Conservation (phyloP, 305 asterid species). For the Solanum hybrid region DNA sequence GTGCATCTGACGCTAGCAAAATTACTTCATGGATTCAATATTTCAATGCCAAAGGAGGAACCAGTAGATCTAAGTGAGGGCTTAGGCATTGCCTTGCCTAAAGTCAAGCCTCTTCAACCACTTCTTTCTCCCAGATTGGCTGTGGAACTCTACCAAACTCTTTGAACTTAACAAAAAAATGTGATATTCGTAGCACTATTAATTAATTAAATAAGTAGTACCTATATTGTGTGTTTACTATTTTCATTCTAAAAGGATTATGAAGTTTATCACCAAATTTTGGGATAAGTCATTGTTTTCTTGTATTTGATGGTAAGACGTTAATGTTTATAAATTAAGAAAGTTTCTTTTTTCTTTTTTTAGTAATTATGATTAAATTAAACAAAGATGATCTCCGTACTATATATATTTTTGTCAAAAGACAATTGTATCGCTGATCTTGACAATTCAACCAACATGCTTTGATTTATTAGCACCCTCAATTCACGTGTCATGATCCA, state of each 20-base stretch:
- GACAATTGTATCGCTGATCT: background rate
- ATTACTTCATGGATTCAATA: conserved; percentile 47
- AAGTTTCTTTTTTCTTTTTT: too few relatives aligned
- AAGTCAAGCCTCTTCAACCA: conserved; percentile 33
- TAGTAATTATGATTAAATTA: background rate
- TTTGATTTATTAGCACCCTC: background rate
- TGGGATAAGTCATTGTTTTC: background rate
- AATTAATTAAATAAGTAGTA: background rate
- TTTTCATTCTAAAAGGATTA: background rate
- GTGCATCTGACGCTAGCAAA: conserved; percentile 37
- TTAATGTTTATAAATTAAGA: background rate
- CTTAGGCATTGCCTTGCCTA: conserved; percentile 29
- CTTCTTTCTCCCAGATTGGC: conserved; percentile 29
- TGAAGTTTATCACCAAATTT: background rate
- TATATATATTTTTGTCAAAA: too few relatives aligned
- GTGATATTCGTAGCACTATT: background rate
- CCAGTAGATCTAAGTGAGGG: conserved; percentile 47
- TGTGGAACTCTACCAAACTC: conserved; percentile 15
- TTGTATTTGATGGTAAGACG: background rate
- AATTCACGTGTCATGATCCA: background rate
- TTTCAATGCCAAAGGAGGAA: conserved; percentile 8
- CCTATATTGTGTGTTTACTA: background rate
- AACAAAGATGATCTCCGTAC: background rate
- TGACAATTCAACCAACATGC: background rate
- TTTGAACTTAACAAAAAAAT: background rate